Conservation (phyloP, 1,284 basidiomycete genomes). For the Cystobasidium slooffiae region DNA sequence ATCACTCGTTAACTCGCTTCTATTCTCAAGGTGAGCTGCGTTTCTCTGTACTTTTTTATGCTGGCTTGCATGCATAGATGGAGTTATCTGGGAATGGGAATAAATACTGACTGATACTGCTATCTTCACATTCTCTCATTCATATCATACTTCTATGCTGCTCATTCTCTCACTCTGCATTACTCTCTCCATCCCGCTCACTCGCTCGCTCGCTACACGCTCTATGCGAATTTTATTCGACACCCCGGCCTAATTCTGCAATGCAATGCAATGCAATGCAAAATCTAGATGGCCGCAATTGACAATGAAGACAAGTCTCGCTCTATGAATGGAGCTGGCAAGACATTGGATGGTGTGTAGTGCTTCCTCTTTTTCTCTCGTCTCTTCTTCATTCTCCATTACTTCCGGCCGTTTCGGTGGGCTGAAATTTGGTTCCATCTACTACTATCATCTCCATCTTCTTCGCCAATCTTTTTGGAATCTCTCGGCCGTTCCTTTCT, state of each 20-base stretch:
- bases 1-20: constrained; percentile 14
- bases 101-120: no score
- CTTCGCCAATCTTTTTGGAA: no score
- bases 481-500: no score
- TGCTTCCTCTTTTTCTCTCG: not conserved
- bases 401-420: not conserved
- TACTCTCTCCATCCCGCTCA: no score
- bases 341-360: not conserved
- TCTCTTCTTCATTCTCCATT: not conserved
- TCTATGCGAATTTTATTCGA: not conserved
- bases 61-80: no score
- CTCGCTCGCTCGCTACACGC: no score
- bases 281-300: constrained; percentile 19
- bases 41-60: no score
- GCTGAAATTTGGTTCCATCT: constrained; percentile 10
- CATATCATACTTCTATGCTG: no score
- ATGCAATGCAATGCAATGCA: not conserved
- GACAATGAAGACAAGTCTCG: constrained; percentile 2
- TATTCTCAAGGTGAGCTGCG: not conserved
- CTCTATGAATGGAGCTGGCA: not conserved
- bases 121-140: no score
- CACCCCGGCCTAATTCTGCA: not conserved
- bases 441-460: not conserved
- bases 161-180: no score
- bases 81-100: no score